Evolutionary conservation across 805 yeast genomes (phyloP).

Genomic region (Wickerhamiella parazyma): DNA sequence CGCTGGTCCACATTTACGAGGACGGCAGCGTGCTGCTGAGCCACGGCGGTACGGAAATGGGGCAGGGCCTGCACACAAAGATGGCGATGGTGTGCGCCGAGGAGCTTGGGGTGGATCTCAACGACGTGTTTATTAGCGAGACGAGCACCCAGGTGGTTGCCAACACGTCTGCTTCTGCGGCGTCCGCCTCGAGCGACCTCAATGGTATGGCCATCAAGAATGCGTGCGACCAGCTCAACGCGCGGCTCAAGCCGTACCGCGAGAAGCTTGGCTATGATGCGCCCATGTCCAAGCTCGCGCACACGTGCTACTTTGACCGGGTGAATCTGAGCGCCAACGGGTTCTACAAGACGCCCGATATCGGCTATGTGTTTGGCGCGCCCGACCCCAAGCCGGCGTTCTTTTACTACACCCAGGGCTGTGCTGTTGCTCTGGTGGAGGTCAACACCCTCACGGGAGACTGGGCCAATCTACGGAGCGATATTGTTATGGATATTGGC

Average conservation of each 20-base stretch:
- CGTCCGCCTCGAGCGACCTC: conserved; percentile 36
- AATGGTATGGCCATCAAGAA: conserved; percentile 38
- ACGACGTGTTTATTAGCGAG: conserved; percentile 32
- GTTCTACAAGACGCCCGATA: conserved; percentile 37
- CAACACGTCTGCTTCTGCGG: conserved; percentile 37
- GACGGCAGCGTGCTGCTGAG: conserved; percentile 36
- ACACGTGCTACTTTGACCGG: conserved; percentile 33
- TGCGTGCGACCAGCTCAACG: conserved; percentile 35
- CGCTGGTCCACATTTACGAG: conserved; percentile 33
- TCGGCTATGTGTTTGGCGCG: conserved; percentile 32
- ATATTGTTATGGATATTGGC: conserved; percentile 37
- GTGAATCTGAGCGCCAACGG: conserved; percentile 37
- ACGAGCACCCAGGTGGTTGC: conserved; percentile 37
- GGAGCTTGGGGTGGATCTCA: conserved; percentile 31
- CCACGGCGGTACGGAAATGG: conserved; percentile 40
- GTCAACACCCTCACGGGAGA: conserved; percentile 38
- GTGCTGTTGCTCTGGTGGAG: conserved; percentile 32
- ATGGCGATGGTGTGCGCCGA: conserved; percentile 37
- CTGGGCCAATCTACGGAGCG: conserved; percentile 32
- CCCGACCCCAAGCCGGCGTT: conserved; percentile 35
- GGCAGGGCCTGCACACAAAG: conserved; percentile 37
- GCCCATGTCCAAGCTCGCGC: conserved; percentile 31
- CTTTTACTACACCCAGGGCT: conserved; percentile 36
- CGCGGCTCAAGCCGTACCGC: conserved; percentile 30
- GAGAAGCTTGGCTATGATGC: conserved; percentile 28